Evolutionary conservation across 768 basidiomycete genomes (phyloP).

Genomic region (Hygrocybe punicea): DNA sequence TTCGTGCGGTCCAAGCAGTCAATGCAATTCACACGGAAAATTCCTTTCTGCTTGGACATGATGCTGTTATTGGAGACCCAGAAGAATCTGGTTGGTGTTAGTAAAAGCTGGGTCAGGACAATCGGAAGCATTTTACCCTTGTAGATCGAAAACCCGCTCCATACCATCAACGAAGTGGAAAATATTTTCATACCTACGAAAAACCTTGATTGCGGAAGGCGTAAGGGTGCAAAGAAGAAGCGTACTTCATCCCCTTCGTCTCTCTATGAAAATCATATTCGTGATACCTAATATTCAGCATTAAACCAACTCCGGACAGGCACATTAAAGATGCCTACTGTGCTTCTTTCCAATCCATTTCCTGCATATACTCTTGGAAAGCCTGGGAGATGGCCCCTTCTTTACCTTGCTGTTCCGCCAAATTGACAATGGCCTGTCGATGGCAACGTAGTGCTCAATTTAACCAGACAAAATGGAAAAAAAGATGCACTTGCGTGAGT

Average conservation of each 20-base stretch:
- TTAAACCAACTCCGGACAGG: neutral
- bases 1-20: conserved; percentile 95
- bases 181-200: conserved; percentile 80
- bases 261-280: conserved; percentile 94
- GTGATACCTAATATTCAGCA: conserved; percentile 50
- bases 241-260: conserved; percentile 91
- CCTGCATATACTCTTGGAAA: conserved; percentile 66
- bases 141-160: conserved; percentile 69
- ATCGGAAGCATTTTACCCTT: conserved; percentile 54
- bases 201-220: neutral
- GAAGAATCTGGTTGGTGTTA: conserved; percentile 52
- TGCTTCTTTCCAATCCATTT: conserved; percentile 52
- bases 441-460: conserved; percentile 3
- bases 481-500: conserved; percentile 56
- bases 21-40: conserved; percentile 91
- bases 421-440: conserved; percentile 72
- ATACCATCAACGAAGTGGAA: conserved; percentile 69
- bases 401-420: conserved; percentile 88
- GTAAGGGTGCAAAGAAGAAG: conserved; percentile 6
- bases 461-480: conserved; percentile 3
- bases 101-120: neutral
- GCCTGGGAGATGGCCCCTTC: conserved; percentile 77
- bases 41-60: conserved; percentile 79
- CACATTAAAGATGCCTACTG: conserved; percentile 41
- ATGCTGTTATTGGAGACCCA: conserved; percentile 72